These are phyloP conservation scores for Candida argentea DNA, from an alignment of 805 yeast genomes.

Conservation along the genomic window DNA sequence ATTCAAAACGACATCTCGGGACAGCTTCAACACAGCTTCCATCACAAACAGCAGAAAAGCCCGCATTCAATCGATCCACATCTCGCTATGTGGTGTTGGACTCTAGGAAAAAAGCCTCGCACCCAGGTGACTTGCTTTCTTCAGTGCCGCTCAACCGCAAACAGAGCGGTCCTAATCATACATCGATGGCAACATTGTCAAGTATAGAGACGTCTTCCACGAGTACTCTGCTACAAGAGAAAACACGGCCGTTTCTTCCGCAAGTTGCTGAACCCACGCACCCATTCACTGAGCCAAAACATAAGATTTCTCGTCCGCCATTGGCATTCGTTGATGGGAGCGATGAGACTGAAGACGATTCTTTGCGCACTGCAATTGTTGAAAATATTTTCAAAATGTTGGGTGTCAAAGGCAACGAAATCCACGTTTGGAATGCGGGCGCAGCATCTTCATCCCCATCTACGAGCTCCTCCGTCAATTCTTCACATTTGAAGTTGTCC, in stretches of 20 bases:
- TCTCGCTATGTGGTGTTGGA: slow-evolving; percentile 37
- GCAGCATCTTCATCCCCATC: too few species aligned
- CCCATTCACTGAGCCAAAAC: background rate
- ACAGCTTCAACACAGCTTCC: background rate
- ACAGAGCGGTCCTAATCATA: slow-evolving; percentile 2
- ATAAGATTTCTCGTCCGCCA: slow-evolving; percentile 12
- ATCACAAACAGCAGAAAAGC: background rate
- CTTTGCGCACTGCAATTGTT: slow-evolving; percentile 52
- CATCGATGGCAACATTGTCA: slow-evolving; percentile 3
- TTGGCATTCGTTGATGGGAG: slow-evolving; percentile 41
- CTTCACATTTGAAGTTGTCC: slow-evolving; percentile 22
- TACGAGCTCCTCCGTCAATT: slow-evolving; percentile 13
- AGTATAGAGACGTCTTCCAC: slow-evolving; percentile 1
- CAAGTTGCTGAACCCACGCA: slow-evolving; percentile 1
- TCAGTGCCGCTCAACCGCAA: slow-evolving; percentile 61
- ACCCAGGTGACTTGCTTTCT: slow-evolving; percentile 80
- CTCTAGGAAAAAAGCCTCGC: slow-evolving; percentile 43
- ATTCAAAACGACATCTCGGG: background rate
- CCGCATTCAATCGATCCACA: slow-evolving; percentile 3
- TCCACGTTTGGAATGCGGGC: too few species aligned
- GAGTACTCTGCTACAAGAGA: too few species aligned
- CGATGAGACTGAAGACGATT: slow-evolving; percentile 64
- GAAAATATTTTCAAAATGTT: slow-evolving; percentile 61
- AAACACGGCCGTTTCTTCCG: too few species aligned
- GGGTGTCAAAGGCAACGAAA: slow-evolving; percentile 44